Conservation (phyloP, 225 moss, liverwort and hornwort genomes). For the Pseudoscleropodium purum region DNA sequence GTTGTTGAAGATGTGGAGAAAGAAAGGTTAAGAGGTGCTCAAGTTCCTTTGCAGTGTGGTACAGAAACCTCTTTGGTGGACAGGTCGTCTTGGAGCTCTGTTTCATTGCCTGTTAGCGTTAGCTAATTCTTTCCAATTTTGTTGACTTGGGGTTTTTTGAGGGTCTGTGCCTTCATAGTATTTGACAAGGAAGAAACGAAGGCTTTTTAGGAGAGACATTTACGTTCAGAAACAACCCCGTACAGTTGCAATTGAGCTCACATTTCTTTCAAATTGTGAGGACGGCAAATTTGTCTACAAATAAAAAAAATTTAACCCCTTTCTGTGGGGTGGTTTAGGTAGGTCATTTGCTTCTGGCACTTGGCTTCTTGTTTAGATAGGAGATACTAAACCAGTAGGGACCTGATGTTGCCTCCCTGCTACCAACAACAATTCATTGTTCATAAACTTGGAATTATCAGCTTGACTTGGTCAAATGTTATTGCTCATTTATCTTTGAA, state of each 20-base stretch:
- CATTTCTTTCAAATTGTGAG: background rate
- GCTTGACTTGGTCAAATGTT: background rate
- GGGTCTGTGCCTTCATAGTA: background rate
- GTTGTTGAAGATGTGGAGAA: background rate
- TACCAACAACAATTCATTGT: background rate
- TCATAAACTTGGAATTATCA: background rate
- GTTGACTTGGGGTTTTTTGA: background rate
- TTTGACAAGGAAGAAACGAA: background rate
- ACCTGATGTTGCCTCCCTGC: background rate
- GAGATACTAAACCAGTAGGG: background rate
- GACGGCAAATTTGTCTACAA: background rate
- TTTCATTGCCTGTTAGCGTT: slow-evolving; percentile 21
- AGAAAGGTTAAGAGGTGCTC: background rate
- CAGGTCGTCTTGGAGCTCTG: slow-evolving; percentile 7
- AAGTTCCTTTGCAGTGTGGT: slow-evolving; percentile 13
- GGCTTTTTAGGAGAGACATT: background rate
- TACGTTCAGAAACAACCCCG: background rate
- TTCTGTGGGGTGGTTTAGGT: background rate
- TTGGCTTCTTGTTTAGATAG: background rate
- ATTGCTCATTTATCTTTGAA: background rate
- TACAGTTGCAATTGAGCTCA: background rate
- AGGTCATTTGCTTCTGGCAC: background rate
- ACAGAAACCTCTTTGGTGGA: slow-evolving; percentile 10
- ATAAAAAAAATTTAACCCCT: background rate
- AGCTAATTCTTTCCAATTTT: slow-evolving; percentile 8